Base-by-base conservation (phyloP, 257 asterid genomes). In the Catharanthus roseus region DNA sequence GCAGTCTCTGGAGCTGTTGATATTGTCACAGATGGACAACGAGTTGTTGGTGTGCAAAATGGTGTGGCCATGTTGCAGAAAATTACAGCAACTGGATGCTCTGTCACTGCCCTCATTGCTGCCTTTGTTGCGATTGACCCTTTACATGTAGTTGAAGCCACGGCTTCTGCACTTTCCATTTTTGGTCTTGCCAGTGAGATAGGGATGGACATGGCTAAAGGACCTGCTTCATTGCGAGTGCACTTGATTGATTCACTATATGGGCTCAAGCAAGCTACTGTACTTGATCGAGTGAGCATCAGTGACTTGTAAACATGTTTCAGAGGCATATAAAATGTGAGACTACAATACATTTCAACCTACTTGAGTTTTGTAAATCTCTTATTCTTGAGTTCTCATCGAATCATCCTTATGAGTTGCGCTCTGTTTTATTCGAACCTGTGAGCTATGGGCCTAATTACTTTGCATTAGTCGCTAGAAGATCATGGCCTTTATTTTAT, bases 1-100 rank as follows among this genome's bases (percentile, higher is more conserved):
- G 96, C 97, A 1, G 90, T 93, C 31, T 86, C 99, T 6, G 99
- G 99, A 67, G 97, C 90, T 8, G 82, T 89, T 39, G 97, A 93
- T 39, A 70, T 85, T 64, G 72, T 93, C 8, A 91, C 99, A 4
- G 93, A 93, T 41, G 99, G 99, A 23, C 55, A 77, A 10, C 88
- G 81, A 24, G 87, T 85, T 0, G 77, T 88, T 15, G 92, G 96
- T 10, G 91, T 85, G 0, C 82, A 68, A 76, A 93, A 93, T 10
- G 99, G 99, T 12, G 96, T 88, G 33, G 56, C 96, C 0, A 81
- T 91, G 97, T 45, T 91, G 90, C 99, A 88, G 74, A 88, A 84
- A 81, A 84, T 93, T 57, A 91, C 99, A 26, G 97, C 96, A 28
- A 85, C 99, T 4, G 97, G 99, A 54, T 93, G 99, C 70, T 83